A percentile compares a stretch with the other conserved stretches of the same genome.
Evolutionary conservation across 371 early-diverging fungal species (phyloP).

Genomic region (Mucor irregularis): DNA sequence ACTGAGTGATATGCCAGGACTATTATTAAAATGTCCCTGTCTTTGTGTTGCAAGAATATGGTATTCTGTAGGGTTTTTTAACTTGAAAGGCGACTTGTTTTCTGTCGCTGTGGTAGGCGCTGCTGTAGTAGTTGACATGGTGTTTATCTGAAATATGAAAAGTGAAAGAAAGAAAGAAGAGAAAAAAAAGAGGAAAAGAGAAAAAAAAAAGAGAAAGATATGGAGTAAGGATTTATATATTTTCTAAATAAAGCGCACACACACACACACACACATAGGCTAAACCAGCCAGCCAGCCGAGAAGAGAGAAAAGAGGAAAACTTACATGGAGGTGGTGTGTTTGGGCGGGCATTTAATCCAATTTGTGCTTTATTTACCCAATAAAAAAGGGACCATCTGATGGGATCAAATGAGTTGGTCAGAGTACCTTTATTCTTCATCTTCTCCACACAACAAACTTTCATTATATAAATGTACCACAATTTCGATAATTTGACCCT

Average conservation of each 20-base stretch:
- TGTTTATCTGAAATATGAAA: no score
- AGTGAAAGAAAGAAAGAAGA: neutral
- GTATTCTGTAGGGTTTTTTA: constrained; percentile 31
- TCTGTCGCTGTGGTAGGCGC: constrained; percentile 1
- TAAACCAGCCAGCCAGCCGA: no score
- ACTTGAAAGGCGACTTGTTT: constrained; percentile 14
- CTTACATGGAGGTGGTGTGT: no score
- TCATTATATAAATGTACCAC: no score
- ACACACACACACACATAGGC: no score
- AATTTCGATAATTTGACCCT: neutral
- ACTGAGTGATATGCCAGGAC: neutral
- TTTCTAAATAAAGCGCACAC: no score
- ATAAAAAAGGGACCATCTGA: neutral
- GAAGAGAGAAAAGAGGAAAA: no score
- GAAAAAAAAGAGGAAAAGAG: neutral
- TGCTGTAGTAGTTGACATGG: no score
- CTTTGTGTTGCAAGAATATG: constrained; percentile 20
- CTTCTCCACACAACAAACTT: no score
- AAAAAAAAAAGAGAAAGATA: neutral
- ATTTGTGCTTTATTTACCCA: neutral
- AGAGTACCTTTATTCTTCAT: no score
- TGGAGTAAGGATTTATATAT: no score
- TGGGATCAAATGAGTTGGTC: constrained; percentile 1
- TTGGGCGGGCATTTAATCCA: neutral
- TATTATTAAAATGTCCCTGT: constrained; percentile 10